A percentile compares a stretch with the other conserved stretches of the same genome.
Evolutionary conservation across 2,329 filamentous ascomycete genomes (phyloP).

Genomic region (Paramyrothecium sp.): DNA sequence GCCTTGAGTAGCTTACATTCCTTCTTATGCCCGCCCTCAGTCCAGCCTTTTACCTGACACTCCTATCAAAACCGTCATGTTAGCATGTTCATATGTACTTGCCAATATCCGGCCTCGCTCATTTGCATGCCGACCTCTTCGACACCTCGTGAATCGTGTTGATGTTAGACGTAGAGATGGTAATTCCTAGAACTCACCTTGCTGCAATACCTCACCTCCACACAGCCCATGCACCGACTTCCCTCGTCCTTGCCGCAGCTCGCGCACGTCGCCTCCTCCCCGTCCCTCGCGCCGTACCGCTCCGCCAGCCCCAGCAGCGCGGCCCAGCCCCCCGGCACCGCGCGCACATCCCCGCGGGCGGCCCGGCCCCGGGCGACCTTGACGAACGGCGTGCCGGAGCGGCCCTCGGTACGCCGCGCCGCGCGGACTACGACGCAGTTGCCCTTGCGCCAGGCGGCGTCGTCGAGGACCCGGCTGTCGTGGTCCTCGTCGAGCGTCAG

Average conservation of each 20-base stretch:
- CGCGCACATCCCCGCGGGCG: background rate
- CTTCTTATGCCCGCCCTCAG: conserved; percentile 2
- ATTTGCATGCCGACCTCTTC: no score
- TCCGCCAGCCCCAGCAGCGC: background rate
- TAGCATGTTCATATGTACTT: background rate
- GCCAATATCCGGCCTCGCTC: background rate
- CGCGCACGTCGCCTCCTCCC: background rate
- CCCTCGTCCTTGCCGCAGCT: background rate
- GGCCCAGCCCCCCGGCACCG: background rate
- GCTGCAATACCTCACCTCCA: background rate
- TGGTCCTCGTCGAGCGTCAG: background rate
- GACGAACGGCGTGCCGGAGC: background rate
- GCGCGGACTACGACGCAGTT: background rate
- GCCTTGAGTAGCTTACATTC: background rate
- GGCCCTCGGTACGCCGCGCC: background rate
- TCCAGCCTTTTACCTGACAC: background rate
- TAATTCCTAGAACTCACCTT: conserved; percentile 5
- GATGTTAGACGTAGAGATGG: no score
- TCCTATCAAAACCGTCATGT: background rate
- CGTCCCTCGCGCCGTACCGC: background rate
- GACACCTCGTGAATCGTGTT: no score
- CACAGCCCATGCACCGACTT: conserved; percentile 2
- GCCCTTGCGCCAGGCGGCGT: background rate
- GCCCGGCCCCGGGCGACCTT: background rate
- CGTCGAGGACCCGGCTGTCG: background rate